phyloP scores from a whole-genome alignment of 768 basidiomycete species.

The Macrolepiota fuliginosa region DNA sequence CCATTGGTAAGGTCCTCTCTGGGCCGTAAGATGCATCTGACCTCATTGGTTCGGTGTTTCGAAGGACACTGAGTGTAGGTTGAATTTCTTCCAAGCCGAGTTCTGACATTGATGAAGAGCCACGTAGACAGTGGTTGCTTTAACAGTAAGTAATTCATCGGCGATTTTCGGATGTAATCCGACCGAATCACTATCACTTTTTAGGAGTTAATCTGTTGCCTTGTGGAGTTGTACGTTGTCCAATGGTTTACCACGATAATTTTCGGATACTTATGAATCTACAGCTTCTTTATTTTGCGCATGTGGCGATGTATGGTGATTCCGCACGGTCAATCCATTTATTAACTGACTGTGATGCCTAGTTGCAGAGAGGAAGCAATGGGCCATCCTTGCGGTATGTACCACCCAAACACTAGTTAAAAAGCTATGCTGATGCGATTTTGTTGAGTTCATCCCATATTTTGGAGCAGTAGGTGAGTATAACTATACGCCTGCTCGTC shows the following conservation, averaged over 20 bases:
- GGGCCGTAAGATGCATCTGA: neutral
- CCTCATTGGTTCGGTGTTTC: neutral
- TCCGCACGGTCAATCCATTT: neutral
- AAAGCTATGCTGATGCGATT: neutral
- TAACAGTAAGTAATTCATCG: neutral
- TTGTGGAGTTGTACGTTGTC: neutral
- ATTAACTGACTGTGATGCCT: neutral
- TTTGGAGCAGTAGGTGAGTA: neutral
- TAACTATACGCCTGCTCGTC: neutral
- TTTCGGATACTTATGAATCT: neutral
- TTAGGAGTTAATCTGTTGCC: neutral
- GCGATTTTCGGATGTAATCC: no score
- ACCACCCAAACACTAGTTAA: neutral
- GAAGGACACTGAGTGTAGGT: neutral
- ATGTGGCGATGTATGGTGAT: neutral
- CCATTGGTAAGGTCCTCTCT: neutral
- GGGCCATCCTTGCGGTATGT: neutral
- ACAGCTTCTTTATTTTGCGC: neutral
- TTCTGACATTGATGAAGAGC: neutral
- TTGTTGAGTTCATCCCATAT: neutral
- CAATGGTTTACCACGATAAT: neutral
- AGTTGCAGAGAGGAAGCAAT: neutral
- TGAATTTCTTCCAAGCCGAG: neutral
- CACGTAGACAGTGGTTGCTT: neutral
- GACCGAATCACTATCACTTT: neutral